Evolutionary conservation across 345 rosid species (phyloP).

Genomic region (Triadica sebifera): DNA sequence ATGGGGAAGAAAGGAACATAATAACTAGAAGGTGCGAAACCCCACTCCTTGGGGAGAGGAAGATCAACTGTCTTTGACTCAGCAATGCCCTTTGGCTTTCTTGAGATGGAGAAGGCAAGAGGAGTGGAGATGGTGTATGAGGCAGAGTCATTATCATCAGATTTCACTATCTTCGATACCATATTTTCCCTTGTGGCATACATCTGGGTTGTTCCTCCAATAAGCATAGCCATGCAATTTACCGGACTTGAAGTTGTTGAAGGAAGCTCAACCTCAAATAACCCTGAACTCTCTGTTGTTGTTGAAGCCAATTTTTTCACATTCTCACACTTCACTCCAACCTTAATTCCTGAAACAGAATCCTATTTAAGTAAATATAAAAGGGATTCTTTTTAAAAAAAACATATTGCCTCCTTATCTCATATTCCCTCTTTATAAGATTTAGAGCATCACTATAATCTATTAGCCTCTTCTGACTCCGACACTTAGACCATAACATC

Average conservation of each 20-base stretch:
- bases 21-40: constrained; percentile 82
- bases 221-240: constrained; percentile 54
- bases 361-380: too few species aligned
- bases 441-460: too few species aligned
- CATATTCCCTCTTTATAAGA: too few species aligned
- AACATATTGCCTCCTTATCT: too few species aligned
- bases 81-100: constrained; percentile 14
- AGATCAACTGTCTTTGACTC: constrained; percentile 71
- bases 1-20: constrained; percentile 79
- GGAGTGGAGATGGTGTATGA: constrained; percentile 56
- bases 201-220: constrained; percentile 58
- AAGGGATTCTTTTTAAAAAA: too few species aligned
- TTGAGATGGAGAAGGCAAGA: constrained; percentile 55
- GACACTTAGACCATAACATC: too few species aligned
- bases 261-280: constrained; percentile 59
- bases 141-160: constrained; percentile 10
- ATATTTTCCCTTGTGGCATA: constrained; percentile 44
- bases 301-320: constrained; percentile 41
- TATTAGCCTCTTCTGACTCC: too few species aligned
- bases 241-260: constrained; percentile 11
- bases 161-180: constrained; percentile 48
- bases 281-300: constrained; percentile 47
- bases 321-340: constrained; percentile 58
- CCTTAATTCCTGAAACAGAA: constrained; percentile 46
- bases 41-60: constrained; percentile 85